phyloP scores from a whole-genome alignment of 2,329 filamentous ascomycete genomes.

The Sclerotinia sclerotiorum region DNA sequence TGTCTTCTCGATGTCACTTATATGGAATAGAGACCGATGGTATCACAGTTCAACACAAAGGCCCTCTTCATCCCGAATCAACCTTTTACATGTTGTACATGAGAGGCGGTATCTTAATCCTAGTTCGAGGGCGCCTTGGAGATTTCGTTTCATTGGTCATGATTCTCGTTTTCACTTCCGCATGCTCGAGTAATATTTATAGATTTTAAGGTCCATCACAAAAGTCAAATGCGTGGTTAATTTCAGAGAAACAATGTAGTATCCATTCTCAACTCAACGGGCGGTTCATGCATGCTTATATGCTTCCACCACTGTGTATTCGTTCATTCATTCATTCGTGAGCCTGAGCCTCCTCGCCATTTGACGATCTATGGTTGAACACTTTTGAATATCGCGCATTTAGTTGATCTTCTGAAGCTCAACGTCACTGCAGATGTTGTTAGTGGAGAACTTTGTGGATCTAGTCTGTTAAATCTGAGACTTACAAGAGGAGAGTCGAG shows the following conservation, averaged over 20 bases:
- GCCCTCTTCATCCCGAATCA: background rate
- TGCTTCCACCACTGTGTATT: constrained; percentile 4
- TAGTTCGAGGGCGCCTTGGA: background rate
- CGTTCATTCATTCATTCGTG: constrained; percentile 13
- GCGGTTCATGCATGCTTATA: constrained; percentile 5
- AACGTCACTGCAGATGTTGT: constrained; percentile 56
- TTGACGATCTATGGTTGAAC: constrained; percentile 26
- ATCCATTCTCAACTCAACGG: constrained; percentile 17
- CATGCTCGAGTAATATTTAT: background rate
- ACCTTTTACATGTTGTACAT: background rate
- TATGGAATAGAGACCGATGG: background rate
- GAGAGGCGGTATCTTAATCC: background rate
- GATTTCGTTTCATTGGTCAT: background rate
- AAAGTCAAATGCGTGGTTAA: background rate
- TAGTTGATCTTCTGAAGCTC: constrained; percentile 64
- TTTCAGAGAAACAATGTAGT: background rate
- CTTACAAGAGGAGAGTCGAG: constrained; percentile 81
- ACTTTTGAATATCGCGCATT: constrained; percentile 27
- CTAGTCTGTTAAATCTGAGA: constrained; percentile 34
- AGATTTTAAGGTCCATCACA: constrained; percentile 1
- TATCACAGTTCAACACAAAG: background rate
- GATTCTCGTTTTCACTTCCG: background rate
- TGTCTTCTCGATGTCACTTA: background rate
- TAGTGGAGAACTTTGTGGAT: constrained; percentile 23
- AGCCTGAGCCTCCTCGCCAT: constrained; percentile 28